phyloP scores from a whole-genome alignment of 495 filamentous ascomycete species.

The Hypoxylon lienhwacheense region DNA sequence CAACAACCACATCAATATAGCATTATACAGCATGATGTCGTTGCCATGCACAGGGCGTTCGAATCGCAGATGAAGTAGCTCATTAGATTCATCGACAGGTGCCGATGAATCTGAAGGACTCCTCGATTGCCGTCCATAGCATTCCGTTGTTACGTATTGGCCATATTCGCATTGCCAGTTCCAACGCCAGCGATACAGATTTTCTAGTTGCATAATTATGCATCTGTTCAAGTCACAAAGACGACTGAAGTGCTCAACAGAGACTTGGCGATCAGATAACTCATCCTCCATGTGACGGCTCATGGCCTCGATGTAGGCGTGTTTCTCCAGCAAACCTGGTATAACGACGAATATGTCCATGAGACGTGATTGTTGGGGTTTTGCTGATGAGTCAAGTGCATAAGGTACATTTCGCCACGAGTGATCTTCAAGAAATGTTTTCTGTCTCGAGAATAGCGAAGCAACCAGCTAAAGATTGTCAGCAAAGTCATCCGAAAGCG shows the following conservation, averaged over 20 bases:
- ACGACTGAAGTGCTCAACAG: constrained; percentile 1
- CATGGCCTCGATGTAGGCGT: constrained; percentile 5
- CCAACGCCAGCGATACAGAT: constrained; percentile 32
- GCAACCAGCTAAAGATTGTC: constrained; percentile 16
- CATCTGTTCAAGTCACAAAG: constrained; percentile 4
- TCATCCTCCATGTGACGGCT: too few relatives aligned
- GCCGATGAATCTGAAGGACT: neutral
- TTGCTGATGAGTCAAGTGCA: constrained; percentile 17
- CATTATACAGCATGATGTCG: constrained; percentile 31
- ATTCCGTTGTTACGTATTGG: constrained; percentile 11
- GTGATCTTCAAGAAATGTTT: constrained; percentile 25
- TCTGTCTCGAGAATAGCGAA: constrained; percentile 21
- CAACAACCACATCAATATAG: constrained; percentile 28
- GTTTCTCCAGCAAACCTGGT: constrained; percentile 30
- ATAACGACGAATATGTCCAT: constrained; percentile 30
- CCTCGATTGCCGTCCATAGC: neutral
- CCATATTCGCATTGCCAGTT: constrained; percentile 24
- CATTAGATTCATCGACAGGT: neutral
- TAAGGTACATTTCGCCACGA: constrained; percentile 26
- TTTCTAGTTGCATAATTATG: constrained; percentile 15
- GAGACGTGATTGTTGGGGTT: constrained; percentile 22
- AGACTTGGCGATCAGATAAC: neutral
- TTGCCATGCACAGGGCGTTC: constrained; percentile 14
- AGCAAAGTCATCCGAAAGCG: neutral
- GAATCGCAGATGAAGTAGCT: constrained; percentile 14